Base-by-base conservation (phyloP, 352 stramenopile species). In the Globisporangium okanoganense region DNA sequence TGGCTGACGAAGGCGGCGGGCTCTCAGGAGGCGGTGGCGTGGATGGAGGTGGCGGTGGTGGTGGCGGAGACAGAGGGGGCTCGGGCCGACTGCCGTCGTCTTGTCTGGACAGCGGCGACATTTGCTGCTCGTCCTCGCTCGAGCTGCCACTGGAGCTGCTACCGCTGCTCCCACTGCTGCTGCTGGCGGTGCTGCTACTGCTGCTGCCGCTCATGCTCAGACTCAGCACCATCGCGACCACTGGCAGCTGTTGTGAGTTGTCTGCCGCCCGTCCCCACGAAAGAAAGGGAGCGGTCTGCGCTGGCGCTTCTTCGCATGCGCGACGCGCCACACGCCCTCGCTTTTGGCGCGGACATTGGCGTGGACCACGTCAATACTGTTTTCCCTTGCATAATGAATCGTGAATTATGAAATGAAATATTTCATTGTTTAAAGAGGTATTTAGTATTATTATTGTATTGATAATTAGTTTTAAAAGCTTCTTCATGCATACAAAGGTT, bases 71-170 rank as follows among this genome's bases (percentile, higher is more conserved):
- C 16, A 75, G 68, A 2, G 78, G 77, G 9, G 75, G 73, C 12
- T 33, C 8, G 3, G 22, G 9, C 5, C 31, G 61, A 59, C 7
- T 68, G 67, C 2, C 63, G 69, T 18, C 50, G 60, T 16, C 64
- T 55, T 22, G 67, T 56, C 33, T 60, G 70, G 27, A 44, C n/a
- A 40, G 31, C 62, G 35, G 72, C 13, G 18, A 16, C 3, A 33
- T 33, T 52, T 12, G 48, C 31, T 66, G 56, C 33, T 78, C 72
- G 50, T 76, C 64, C 48, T 82, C 76, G 55, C 70, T 83, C 50
- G 70, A 82, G 51, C 69, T 84, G 51, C 57, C 65, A 58, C 69
- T 86, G 59, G 66, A 75, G 38, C 69, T 68, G 53, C 67, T 72
- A 41, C 70, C 67, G 65, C 72, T 76, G 33, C 41, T 49, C 18